Conservation (phyloP, 768 basidiomycete genomes). For the Phylloporus scabripes region DNA sequence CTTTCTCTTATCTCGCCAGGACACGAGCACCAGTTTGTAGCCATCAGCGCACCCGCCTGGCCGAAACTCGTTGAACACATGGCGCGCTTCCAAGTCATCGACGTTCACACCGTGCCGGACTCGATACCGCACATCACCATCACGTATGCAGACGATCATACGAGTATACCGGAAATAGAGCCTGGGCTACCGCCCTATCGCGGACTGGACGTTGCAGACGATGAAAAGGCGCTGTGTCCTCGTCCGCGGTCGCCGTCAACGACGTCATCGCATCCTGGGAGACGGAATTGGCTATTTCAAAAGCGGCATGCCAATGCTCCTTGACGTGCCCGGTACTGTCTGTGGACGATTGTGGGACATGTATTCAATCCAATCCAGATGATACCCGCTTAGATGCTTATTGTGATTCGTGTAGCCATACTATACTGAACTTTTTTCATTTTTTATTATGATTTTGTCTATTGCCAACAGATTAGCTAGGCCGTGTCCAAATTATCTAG, state of each 20-base stretch:
- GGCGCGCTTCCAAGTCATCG: slow-evolving; percentile 44
- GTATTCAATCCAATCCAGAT: neutral
- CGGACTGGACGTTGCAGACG: neutral
- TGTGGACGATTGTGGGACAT: neutral
- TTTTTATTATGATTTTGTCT: neutral
- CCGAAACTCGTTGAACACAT: slow-evolving; percentile 35
- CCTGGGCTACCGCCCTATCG: slow-evolving; percentile 38
- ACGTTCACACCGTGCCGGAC: slow-evolving; percentile 28
- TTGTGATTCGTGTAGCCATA: neutral
- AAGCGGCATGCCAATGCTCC: slow-evolving; percentile 1
- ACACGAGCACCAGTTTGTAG: slow-evolving; percentile 33
- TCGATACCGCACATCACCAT: slow-evolving; percentile 28
- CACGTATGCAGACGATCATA: slow-evolving; percentile 17
- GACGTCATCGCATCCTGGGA: neutral
- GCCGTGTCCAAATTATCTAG: neutral
- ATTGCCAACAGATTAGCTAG: too few relatives aligned
- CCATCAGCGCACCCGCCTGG: slow-evolving; percentile 53
- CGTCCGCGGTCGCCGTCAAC: neutral
- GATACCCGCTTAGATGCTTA: neutral
- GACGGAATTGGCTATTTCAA: slow-evolving; percentile 16
- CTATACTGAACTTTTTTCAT: neutral
- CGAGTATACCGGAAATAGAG: slow-evolving; percentile 4
- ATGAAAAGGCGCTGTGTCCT: slow-evolving; percentile 13
- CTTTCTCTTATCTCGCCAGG: slow-evolving; percentile 38
- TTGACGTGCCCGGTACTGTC: neutral